These are phyloP conservation scores for Cercospora zeina DNA, from an alignment of 2,329 filamentous ascomycete species.

Conservation along the genomic window DNA sequence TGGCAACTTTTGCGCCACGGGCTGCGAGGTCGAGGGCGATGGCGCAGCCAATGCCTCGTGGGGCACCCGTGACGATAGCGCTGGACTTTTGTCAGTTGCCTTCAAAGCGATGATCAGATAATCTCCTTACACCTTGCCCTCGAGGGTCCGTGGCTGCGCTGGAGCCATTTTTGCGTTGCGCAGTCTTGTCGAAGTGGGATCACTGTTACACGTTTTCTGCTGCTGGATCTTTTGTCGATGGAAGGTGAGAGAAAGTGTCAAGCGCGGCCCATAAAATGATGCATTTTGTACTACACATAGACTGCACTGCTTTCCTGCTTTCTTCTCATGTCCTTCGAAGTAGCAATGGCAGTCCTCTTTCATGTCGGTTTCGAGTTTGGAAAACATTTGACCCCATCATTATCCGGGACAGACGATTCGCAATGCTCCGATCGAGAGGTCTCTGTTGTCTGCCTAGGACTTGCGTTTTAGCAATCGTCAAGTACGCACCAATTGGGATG, in stretches of 20 bases:
- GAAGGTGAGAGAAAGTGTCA: not conserved
- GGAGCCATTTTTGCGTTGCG: conserved; percentile 17
- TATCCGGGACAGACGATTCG: too few species aligned
- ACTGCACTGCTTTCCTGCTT: too few species aligned
- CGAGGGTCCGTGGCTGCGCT: conserved; percentile 25
- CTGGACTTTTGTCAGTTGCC: conserved; percentile 35
- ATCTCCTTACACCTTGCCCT: conserved; percentile 31
- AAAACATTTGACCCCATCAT: too few species aligned
- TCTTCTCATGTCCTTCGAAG: too few species aligned
- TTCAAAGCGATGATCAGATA: not conserved
- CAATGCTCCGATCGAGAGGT: too few species aligned
- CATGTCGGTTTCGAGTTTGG: too few species aligned
- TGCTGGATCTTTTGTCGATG: not conserved
- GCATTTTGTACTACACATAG: not conserved
- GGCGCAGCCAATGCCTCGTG: conserved; percentile 53
- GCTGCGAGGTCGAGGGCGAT: conserved; percentile 52
- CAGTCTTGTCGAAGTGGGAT: not conserved
- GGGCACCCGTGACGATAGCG: conserved; percentile 54
- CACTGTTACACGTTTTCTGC: not conserved
- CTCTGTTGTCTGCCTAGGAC: too few species aligned
- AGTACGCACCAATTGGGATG: too few species aligned
- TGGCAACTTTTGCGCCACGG: conserved; percentile 50
- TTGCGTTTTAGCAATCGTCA: too few species aligned
- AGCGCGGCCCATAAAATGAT: not conserved
- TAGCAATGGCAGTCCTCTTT: too few species aligned